A percentile compares a stretch with the other conserved stretches of the same genome.
Conservation (phyloP, 2,329 filamentous ascomycete species). For the Alternaria gaisen region DNA sequence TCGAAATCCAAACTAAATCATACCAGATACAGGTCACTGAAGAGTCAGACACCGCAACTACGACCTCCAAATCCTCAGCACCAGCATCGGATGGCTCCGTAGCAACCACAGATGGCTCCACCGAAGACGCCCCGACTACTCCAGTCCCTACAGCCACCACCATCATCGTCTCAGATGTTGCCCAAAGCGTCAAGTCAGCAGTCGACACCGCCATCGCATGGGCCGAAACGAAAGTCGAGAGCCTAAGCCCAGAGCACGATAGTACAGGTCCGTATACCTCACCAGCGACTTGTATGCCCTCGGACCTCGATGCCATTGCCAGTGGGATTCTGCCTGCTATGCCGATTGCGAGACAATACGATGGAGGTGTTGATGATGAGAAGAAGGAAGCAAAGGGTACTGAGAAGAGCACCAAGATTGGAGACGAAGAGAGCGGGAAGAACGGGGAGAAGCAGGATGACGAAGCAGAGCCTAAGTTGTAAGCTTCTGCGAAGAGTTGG, state of each 20-base stretch:
- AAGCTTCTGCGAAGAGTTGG: background rate
- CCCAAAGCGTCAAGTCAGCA: constrained; percentile 28
- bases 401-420: background rate
- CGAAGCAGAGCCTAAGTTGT: background rate
- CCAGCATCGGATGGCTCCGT: constrained; percentile 19
- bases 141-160: constrained; percentile 16
- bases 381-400: background rate
- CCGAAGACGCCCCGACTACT: constrained; percentile 7
- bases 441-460: background rate
- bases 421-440: background rate
- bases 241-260: constrained; percentile 31
- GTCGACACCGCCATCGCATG: constrained; percentile 35
- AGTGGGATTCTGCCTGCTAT: constrained; percentile 39
- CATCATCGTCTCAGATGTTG: constrained; percentile 28
- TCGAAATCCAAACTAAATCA: background rate
- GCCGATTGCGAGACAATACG: constrained; percentile 7
- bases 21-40: background rate
- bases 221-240: constrained; percentile 39
- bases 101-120: constrained; percentile 15
- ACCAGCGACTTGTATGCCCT: constrained; percentile 42
- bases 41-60: background rate
- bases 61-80: constrained; percentile 8
- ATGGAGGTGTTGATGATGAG: background rate
- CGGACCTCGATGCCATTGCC: constrained; percentile 47
- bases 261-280: constrained; percentile 44